phyloP scores from a whole-genome alignment of 73 alveolate species.

The Paramecium bursaria region DNA sequence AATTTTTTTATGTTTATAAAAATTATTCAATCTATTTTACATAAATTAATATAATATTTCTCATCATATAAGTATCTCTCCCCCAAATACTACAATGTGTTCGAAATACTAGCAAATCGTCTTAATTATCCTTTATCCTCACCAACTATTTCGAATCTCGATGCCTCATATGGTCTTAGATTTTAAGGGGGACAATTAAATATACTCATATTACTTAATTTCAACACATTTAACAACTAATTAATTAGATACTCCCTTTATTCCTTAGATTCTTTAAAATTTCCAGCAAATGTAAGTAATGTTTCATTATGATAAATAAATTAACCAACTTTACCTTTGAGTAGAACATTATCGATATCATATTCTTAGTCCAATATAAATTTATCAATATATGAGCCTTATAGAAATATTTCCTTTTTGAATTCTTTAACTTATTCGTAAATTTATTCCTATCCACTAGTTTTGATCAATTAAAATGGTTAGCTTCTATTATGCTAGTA shows the following conservation, averaged over 20 bases:
- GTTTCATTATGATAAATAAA: background rate
- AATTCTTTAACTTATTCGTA: background rate
- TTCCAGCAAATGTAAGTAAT: background rate
- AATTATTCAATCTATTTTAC: too few species aligned
- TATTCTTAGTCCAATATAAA: background rate
- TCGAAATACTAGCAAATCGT: background rate
- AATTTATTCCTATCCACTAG: background rate
- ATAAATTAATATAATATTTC: too few species aligned
- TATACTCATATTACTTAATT: background rate
- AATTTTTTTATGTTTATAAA: too few species aligned
- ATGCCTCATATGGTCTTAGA: conserved; percentile 7
- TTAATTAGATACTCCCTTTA: background rate
- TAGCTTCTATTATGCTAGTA: background rate
- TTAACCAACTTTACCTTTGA: background rate
- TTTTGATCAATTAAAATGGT: conserved; percentile 23
- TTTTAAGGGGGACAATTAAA: background rate
- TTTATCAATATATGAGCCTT: background rate
- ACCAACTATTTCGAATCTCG: conserved; percentile 38
- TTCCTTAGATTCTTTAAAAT: background rate
- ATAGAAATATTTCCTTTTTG: background rate
- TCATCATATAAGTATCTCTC: background rate
- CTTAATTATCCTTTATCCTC: conserved; percentile 28
- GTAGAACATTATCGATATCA: background rate
- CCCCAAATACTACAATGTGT: background rate
- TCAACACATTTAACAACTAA: background rate